These are phyloP conservation scores for Chlamydomonas eustigma DNA, from an alignment of 139 green algal species.

Conservation along the genomic window DNA sequence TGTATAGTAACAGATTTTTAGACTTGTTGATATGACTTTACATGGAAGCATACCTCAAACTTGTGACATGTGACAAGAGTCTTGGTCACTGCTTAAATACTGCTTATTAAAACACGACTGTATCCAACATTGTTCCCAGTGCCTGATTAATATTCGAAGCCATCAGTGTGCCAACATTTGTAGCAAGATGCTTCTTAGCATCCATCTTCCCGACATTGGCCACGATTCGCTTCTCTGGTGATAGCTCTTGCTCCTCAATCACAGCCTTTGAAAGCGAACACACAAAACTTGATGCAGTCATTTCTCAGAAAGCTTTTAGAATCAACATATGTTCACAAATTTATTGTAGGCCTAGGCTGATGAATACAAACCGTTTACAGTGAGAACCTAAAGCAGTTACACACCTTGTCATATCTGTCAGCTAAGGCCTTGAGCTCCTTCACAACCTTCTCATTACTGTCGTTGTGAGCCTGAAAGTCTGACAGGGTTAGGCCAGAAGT, in stretches of 20 bases:
- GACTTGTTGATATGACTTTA: too few species aligned
- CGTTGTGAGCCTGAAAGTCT: constrained; percentile 41
- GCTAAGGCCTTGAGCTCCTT: constrained; percentile 79
- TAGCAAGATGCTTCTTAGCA: constrained; percentile 92
- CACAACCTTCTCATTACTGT: constrained; percentile 76
- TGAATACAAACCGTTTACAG: too few species aligned
- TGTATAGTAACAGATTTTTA: too few species aligned
- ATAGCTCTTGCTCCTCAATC: constrained; percentile 84
- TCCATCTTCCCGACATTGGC: constrained; percentile 91
- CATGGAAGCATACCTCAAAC: too few species aligned
- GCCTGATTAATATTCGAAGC: constrained; percentile 87
- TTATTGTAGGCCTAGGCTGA: too few species aligned
- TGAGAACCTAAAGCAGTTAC: too few species aligned
- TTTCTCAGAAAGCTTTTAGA: too few species aligned
- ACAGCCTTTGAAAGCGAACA: constrained; percentile 60
- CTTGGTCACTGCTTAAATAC: too few species aligned
- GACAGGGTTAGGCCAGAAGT: constrained; percentile 79
- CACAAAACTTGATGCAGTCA: too few species aligned
- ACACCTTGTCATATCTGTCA: constrained; percentile 72
- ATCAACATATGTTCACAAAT: too few species aligned
- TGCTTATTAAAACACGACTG: constrained; percentile 81
- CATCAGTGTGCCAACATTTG: constrained; percentile 74
- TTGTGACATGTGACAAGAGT: too few species aligned
- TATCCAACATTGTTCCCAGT: constrained; percentile 96
- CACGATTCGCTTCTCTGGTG: constrained; percentile 79